These are phyloP conservation scores for Hura crepitans DNA, from an alignment of 441 rosid species.

Conservation along the genomic window DNA sequence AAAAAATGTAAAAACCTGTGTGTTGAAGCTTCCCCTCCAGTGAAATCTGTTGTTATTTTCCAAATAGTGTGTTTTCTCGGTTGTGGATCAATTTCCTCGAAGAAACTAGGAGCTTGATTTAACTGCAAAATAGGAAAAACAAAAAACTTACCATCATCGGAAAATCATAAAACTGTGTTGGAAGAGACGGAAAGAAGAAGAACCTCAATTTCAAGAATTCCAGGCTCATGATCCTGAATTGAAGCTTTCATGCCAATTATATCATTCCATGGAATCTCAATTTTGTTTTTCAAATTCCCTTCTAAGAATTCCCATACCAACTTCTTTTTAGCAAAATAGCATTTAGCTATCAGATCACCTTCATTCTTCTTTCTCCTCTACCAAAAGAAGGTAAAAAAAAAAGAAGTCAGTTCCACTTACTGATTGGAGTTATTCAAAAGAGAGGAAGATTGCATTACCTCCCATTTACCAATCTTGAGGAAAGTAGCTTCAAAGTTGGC, in stretches of 20 bases:
- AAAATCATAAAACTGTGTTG: no score
- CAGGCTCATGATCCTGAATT: conserved; percentile 27
- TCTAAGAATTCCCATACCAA: conserved; percentile 54
- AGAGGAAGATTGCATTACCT: conserved; percentile 29
- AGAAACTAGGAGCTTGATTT: conserved; percentile 35
- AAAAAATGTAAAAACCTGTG: conserved; percentile 33
- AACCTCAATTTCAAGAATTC: conserved; percentile 48
- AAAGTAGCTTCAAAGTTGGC: conserved; percentile 32
- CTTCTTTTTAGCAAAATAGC: conserved; percentile 45
- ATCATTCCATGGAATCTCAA: conserved; percentile 56
- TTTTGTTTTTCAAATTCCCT: conserved; percentile 37
- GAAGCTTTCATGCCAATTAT: conserved; percentile 36
- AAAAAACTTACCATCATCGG: background rate
- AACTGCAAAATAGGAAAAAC: conserved; percentile 24
- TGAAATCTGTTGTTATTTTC: conserved; percentile 43
- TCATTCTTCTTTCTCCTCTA: conserved; percentile 39
- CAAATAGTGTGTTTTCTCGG: conserved; percentile 59
- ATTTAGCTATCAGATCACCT: conserved; percentile 54
- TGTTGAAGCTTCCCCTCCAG: conserved; percentile 38
- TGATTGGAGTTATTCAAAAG: background rate
- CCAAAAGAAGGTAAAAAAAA: background rate
- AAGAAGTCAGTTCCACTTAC: no score
- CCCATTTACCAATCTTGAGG: conserved; percentile 47
- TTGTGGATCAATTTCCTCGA: conserved; percentile 45
- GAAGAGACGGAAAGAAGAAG: background rate